phyloP scores from a whole-genome alignment of 139 green algal genomes.

The Coelastrella sp. region DNA sequence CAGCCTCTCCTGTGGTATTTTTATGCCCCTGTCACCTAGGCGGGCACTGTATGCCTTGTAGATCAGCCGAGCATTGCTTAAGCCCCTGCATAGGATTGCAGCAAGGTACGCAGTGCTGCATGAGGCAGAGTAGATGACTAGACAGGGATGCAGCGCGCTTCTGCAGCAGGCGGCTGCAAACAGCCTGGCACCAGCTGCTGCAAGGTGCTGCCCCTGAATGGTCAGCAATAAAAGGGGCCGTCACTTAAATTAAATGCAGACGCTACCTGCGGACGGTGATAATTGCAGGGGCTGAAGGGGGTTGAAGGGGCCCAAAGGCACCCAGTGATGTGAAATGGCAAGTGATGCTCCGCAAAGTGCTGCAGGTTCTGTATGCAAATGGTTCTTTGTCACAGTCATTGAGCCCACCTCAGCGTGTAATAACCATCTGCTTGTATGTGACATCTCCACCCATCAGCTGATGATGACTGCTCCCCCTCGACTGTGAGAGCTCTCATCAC shows the following conservation, averaged over 20 bases:
- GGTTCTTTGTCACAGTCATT: too few relatives aligned
- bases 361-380: too few relatives aligned
- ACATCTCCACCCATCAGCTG: neutral
- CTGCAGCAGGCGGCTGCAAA: neutral
- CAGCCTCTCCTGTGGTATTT: neutral
- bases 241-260: too few relatives aligned
- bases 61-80: slow-evolving; percentile 22
- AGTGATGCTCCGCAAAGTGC: too few relatives aligned
- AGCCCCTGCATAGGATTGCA: slow-evolving; percentile 1
- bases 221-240: too few relatives aligned
- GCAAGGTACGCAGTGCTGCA: neutral
- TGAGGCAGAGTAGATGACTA: neutral
- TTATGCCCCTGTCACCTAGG: neutral
- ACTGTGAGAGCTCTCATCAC: neutral
- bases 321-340: too few relatives aligned
- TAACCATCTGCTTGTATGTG: slow-evolving; percentile 6
- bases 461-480: neutral
- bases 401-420: slow-evolving; percentile 25
- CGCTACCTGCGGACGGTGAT: too few relatives aligned
- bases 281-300: too few relatives aligned
- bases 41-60: slow-evolving; percentile 11
- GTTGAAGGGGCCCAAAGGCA: too few relatives aligned
- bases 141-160: neutral
- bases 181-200: too few relatives aligned
- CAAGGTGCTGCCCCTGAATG: too few relatives aligned